Evolutionary conservation across 306 rosid genomes (phyloP).

Genomic region (Lablab purpureus): DNA sequence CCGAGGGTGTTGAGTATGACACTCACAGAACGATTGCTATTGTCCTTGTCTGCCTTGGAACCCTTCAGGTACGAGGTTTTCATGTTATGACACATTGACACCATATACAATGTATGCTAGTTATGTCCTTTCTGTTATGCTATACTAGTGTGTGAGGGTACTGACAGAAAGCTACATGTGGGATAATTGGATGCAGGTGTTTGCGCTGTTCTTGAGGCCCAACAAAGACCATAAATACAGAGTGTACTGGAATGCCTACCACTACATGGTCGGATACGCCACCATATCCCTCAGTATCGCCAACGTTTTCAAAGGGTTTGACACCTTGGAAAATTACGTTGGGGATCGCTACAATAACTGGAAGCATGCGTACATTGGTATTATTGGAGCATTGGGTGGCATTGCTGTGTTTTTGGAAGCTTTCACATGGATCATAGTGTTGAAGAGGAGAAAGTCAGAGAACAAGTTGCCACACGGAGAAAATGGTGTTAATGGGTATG

Average conservation of each 20-base stretch:
- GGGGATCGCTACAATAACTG: slow-evolving; percentile 62
- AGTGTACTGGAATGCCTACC: slow-evolving; percentile 83
- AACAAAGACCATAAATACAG: slow-evolving; percentile 83
- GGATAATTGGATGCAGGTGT: slow-evolving; percentile 56
- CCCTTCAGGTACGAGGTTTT: slow-evolving; percentile 73
- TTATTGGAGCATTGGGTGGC: slow-evolving; percentile 68
- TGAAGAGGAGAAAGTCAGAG: slow-evolving; percentile 56
- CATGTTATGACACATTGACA: not conserved
- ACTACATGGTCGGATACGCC: slow-evolving; percentile 64
- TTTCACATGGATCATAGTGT: slow-evolving; percentile 60
- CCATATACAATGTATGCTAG: no score
- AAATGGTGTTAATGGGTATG: slow-evolving; percentile 49
- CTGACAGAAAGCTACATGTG: not conserved
- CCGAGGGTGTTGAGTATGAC: slow-evolving; percentile 41
- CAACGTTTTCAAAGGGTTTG: slow-evolving; percentile 73
- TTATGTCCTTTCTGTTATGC: not conserved
- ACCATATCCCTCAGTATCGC: slow-evolving; percentile 68
- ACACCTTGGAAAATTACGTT: slow-evolving; percentile 51
- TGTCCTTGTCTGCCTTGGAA: slow-evolving; percentile 67
- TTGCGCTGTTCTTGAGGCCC: slow-evolving; percentile 89
- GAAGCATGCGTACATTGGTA: slow-evolving; percentile 73
- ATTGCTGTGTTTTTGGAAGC: slow-evolving; percentile 71
- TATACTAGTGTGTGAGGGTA: not conserved
- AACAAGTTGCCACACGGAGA: slow-evolving; percentile 44
- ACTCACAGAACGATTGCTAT: slow-evolving; percentile 71